Evolutionary conservation across 257 asterid genomes (phyloP).

Genomic region (Penstemon newberryi): DNA sequence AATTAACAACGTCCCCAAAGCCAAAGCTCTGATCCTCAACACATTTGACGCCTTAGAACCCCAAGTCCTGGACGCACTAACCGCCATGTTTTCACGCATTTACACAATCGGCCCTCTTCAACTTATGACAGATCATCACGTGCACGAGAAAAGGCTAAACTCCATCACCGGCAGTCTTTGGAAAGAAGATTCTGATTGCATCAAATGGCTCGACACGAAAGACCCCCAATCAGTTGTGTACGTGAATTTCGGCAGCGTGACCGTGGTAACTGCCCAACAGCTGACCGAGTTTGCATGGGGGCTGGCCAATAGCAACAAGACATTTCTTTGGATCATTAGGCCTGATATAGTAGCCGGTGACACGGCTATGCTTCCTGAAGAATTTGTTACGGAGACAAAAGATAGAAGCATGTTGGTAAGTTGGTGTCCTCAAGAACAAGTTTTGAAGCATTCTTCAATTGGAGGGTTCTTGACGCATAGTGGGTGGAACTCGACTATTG

Average conservation of each 20-base stretch:
- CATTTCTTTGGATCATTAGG: conserved; percentile 48
- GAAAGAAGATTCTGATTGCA: conserved; percentile 40
- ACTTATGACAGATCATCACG: conserved; percentile 23
- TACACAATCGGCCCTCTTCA: conserved; percentile 41
- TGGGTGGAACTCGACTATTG: conserved; percentile 49
- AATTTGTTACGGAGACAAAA: conserved; percentile 29
- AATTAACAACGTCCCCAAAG: conserved; percentile 11
- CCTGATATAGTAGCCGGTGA: conserved; percentile 45
- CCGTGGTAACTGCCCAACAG: conserved; percentile 39
- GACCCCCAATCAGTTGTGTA: conserved; percentile 44
- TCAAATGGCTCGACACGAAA: conserved; percentile 40
- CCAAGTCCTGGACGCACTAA: conserved; percentile 29
- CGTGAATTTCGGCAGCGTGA: conserved; percentile 51
- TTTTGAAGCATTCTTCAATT: conserved; percentile 45
- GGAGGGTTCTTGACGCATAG: conserved; percentile 53
- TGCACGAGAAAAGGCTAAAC: conserved; percentile 27
- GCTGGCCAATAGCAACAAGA: conserved; percentile 39
- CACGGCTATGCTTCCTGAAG: conserved; percentile 40
- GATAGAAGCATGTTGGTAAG: conserved; percentile 43
- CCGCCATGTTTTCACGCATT: conserved; percentile 30
- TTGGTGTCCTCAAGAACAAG: conserved; percentile 49
- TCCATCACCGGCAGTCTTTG: conserved; percentile 39
- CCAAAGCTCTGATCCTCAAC: conserved; percentile 35
- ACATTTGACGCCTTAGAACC: conserved; percentile 40
- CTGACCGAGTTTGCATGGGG: conserved; percentile 60